Percentiles rank a stretch among this genome's conserved stretches.
phyloP scores from a whole-genome alignment of 192 early-diverging fungal species.

The Dispira simplex region DNA sequence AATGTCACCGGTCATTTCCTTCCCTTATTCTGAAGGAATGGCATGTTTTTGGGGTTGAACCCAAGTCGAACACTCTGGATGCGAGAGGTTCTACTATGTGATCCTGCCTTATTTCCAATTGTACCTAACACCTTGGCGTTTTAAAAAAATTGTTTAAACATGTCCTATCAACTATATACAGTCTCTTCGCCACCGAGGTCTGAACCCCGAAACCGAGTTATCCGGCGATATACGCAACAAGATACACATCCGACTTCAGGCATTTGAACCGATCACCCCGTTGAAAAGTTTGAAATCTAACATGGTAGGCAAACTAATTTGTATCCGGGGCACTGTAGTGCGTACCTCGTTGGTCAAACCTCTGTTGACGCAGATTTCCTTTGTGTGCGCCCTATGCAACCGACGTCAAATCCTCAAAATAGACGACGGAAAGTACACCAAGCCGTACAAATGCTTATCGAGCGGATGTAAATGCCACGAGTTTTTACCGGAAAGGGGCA shows the following conservation, averaged over 20 bases:
- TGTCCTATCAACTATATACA: neutral
- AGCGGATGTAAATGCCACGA: conserved; percentile 47
- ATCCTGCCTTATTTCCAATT: neutral
- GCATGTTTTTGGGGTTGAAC: neutral
- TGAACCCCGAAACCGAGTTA: neutral
- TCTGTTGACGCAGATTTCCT: conserved; percentile 41
- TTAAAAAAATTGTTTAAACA: neutral
- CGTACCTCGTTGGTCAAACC: conserved; percentile 58
- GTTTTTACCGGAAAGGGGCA: conserved; percentile 41
- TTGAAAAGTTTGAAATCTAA: conserved; percentile 61
- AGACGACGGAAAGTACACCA: conserved; percentile 42
- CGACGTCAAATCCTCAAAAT: conserved; percentile 36
- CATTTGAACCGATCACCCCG: conserved; percentile 35
- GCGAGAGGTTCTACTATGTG: neutral
- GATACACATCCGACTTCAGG: conserved; percentile 27
- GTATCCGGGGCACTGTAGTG: conserved; percentile 65
- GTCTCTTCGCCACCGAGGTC: neutral
- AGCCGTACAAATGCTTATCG: conserved; percentile 39
- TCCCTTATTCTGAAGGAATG: neutral
- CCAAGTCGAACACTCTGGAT: no score
- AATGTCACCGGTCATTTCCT: neutral
- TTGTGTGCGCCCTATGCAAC: conserved; percentile 43
- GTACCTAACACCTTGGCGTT: neutral
- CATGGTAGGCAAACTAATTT: conserved; percentile 45
- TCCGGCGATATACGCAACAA: conserved; percentile 1